A percentile compares a stretch with the other conserved stretches of the same genome.
These are phyloP conservation scores for Murraya paniculata DNA, from an alignment of 345 rosid genomes.

Conservation along the genomic window DNA sequence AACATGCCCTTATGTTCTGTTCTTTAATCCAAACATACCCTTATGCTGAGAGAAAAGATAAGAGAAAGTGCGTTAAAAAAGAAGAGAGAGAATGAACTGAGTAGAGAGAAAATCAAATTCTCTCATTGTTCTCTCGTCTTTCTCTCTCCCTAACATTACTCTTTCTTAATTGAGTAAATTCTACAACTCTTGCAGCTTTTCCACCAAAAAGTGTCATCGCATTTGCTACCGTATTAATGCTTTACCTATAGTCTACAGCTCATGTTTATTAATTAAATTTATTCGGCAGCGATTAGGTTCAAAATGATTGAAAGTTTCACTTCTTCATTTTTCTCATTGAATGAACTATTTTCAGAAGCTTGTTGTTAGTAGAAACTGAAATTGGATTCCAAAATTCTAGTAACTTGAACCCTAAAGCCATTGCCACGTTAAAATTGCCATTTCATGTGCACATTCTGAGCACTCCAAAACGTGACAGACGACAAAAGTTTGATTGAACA, in stretches of 20 bases:
- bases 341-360: neutral
- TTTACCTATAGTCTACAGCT: neutral
- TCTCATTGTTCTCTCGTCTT: no score
- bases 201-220: constrained; percentile 1
- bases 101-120: no score
- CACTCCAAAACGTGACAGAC: neutral
- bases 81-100: no score
- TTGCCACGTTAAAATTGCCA: neutral
- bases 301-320: neutral
- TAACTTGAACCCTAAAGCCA: neutral
- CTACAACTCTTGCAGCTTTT: constrained; percentile 27
- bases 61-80: no score
- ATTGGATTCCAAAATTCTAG: neutral
- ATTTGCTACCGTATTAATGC: neutral
- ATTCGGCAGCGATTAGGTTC: neutral
- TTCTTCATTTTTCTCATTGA: neutral
- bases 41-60: no score
- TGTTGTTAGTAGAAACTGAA: neutral
- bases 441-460: neutral
- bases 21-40: constrained; percentile 21
- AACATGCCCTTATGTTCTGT: constrained; percentile 15
- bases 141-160: no score
- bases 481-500: neutral
- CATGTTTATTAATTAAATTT: neutral
- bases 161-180: neutral